A percentile compares a stretch with the other conserved stretches of the same genome.
These are phyloP conservation scores for Komagataella pseudopastoris DNA, from an alignment of 805 yeast genomes.

Conservation along the genomic window DNA sequence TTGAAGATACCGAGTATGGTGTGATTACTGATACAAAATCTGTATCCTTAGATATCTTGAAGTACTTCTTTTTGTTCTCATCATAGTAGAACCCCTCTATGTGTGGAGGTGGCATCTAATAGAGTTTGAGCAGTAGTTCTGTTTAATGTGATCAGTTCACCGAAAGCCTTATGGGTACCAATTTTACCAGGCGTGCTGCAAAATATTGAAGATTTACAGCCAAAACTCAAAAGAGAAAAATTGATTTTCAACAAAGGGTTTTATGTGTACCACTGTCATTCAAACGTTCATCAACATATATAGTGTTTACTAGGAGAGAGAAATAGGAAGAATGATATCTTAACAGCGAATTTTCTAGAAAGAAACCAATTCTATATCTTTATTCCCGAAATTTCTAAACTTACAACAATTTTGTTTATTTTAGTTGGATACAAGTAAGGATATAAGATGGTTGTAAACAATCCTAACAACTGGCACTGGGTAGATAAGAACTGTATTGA, in stretches of 20 bases:
- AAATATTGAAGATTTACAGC: too few species aligned
- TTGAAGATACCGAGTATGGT: neutral
- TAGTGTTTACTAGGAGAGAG: too few species aligned
- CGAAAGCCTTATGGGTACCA: too few species aligned
- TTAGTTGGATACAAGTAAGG: neutral
- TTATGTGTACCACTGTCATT: too few species aligned
- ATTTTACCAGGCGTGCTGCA: too few species aligned
- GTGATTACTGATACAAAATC: neutral
- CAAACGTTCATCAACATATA: too few species aligned
- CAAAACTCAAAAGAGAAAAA: too few species aligned
- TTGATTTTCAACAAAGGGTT: too few species aligned
- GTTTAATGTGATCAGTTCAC: too few species aligned
- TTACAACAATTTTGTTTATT: neutral
- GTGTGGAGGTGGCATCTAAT: constrained; percentile 4
- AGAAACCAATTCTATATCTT: neutral
- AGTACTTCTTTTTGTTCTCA: constrained; percentile 8
- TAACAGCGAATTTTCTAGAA: neutral
- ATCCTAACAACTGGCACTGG: constrained; percentile 99
- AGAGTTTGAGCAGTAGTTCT: too few species aligned
- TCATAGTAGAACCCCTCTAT: constrained; percentile 9
- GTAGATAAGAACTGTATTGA: constrained; percentile 92
- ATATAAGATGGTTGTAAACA: constrained; percentile 70
- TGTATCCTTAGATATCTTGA: constrained; percentile 3
- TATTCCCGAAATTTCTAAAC: neutral
- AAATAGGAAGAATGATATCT: too few species aligned